phyloP scores from a whole-genome alignment of 495 filamentous ascomycete species.

The Sporormia fimetaria region DNA sequence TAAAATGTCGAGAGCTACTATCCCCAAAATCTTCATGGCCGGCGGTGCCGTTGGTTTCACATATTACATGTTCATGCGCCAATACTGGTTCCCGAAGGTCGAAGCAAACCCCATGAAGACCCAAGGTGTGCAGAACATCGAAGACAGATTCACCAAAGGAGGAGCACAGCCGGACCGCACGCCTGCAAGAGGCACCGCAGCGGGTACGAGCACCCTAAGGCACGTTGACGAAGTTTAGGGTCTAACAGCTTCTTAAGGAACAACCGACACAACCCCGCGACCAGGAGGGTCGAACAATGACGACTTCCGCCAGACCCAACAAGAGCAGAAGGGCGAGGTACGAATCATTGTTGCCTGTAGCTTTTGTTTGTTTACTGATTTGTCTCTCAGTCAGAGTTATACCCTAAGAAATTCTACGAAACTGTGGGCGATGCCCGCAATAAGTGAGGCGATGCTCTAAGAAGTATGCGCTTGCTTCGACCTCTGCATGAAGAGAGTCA shows the following conservation, averaged over 20 bases:
- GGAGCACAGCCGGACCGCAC: slow-evolving; percentile 26
- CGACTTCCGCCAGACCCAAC: too few relatives aligned
- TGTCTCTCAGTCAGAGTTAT: too few relatives aligned
- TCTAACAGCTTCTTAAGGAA: not conserved
- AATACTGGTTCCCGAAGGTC: slow-evolving; percentile 21
- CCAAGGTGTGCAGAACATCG: slow-evolving; percentile 24
- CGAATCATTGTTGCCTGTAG: too few relatives aligned
- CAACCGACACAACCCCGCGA: not conserved
- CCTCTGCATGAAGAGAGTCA: too few relatives aligned
- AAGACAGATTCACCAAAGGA: slow-evolving; percentile 23
- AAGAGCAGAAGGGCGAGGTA: too few relatives aligned
- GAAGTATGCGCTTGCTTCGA: too few relatives aligned
- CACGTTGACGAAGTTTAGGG: not conserved
- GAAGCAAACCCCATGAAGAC: slow-evolving; percentile 25
- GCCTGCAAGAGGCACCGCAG: slow-evolving; percentile 24
- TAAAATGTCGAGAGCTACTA: too few relatives aligned
- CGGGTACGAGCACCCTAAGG: not conserved
- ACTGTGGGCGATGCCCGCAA: too few relatives aligned
- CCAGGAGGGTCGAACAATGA: too few relatives aligned
- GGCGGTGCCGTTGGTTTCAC: slow-evolving; percentile 22
- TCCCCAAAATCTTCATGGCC: slow-evolving; percentile 27
- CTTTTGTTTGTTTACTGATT: too few relatives aligned
- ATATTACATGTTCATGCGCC: slow-evolving; percentile 21
- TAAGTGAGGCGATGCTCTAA: too few relatives aligned
- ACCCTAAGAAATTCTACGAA: too few relatives aligned